Conservation (phyloP, 768 basidiomycete species). For the Austroboletus eburneus region DNA sequence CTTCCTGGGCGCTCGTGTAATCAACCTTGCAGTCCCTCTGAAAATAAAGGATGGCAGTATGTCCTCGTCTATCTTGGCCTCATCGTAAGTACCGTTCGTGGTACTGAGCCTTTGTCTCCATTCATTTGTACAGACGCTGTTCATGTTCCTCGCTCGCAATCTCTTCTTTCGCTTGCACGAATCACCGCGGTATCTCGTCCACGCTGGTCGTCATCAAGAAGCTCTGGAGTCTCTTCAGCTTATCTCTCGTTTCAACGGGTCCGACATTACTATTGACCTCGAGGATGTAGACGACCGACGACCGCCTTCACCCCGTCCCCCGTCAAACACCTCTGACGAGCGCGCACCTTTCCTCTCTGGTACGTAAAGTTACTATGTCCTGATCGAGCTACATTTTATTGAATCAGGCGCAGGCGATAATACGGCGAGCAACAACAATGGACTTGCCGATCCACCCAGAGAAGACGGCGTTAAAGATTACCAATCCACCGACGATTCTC, state of each 20-base stretch:
- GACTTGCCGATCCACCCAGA: conserved; percentile 6
- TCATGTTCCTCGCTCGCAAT: conserved; percentile 85
- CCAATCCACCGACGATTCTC: conserved; percentile 28
- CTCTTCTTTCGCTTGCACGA: conserved; percentile 91
- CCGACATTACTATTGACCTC: conserved; percentile 58
- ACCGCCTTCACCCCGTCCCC: conserved; percentile 19
- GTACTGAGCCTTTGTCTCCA: conserved; percentile 1
- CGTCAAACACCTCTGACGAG: conserved; percentile 19
- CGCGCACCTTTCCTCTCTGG: conserved; percentile 27
- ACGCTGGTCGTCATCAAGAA: conserved; percentile 79
- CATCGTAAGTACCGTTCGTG: conserved; percentile 58
- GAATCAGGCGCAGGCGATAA: conserved; percentile 10
- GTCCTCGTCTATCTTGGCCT: conserved; percentile 73
- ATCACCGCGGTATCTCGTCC: conserved; percentile 89
- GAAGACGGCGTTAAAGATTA: conserved; percentile 25
- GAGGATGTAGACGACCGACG: conserved; percentile 61
- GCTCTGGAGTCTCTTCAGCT: conserved; percentile 78
- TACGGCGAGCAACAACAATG: background rate
- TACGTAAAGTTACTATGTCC: too few relatives aligned
- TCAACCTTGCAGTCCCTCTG: conserved; percentile 58
- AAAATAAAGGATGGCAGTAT: conserved; percentile 89
- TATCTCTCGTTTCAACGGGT: conserved; percentile 86
- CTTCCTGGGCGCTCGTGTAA: conserved; percentile 73
- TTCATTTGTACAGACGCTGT: conserved; percentile 57
- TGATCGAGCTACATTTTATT: background rate